Evolutionary conservation across 345 rosid species (phyloP).

Genomic region (Eucalyptus decipiens): DNA sequence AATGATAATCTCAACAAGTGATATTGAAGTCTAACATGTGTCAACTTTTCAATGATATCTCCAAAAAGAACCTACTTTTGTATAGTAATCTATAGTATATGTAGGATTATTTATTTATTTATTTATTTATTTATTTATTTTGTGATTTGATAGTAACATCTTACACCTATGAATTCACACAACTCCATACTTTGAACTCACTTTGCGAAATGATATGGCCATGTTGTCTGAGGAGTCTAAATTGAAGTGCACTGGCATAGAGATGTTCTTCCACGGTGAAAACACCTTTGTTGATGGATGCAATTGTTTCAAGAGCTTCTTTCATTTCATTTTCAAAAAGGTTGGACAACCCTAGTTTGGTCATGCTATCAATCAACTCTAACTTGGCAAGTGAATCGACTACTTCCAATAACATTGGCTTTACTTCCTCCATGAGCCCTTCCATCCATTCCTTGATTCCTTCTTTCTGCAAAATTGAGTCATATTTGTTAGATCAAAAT

Average conservation of each 20-base stretch:
- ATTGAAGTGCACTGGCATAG: slow-evolving; percentile 14
- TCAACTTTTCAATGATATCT: background rate
- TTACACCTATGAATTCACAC: background rate
- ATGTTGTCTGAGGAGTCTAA: slow-evolving; percentile 27
- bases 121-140: too few relatives aligned
- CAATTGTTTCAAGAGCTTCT: slow-evolving; percentile 1
- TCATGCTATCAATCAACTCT: slow-evolving; percentile 18
- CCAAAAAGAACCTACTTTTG: background rate
- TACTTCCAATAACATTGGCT: slow-evolving; percentile 2
- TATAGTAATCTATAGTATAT: background rate
- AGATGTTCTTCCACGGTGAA: background rate
- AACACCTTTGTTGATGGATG: background rate
- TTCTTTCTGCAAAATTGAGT: slow-evolving; percentile 1
- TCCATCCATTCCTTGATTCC: background rate
- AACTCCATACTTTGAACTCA: background rate
- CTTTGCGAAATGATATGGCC: slow-evolving; percentile 32
- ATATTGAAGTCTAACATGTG: background rate
- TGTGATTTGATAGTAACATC: background rate
- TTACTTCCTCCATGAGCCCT: slow-evolving; percentile 6
- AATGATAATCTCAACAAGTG: background rate
- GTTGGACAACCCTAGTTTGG: slow-evolving; percentile 17
- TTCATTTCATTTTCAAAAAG: slow-evolving; percentile 21
- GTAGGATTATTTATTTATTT: background rate
- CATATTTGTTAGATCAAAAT: background rate
- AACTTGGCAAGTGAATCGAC: slow-evolving; percentile 1